Evolutionary conservation across 768 basidiomycete genomes (phyloP).

Genomic region (Boletellus sp.): DNA sequence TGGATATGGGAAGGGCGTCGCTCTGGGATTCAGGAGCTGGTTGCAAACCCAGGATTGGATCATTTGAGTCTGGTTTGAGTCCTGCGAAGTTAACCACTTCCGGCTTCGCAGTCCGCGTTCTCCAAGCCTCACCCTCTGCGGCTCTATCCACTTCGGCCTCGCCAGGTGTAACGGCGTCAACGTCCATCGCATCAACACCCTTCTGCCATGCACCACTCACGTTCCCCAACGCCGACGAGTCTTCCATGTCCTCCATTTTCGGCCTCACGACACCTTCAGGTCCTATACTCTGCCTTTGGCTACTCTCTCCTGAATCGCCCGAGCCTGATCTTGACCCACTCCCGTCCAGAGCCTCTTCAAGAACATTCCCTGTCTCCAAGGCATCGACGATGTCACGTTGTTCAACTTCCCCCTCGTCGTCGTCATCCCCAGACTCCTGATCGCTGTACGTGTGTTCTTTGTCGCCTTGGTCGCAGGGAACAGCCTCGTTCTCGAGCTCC

Average conservation of each 20-base stretch:
- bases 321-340: conserved; percentile 27
- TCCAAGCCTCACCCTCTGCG: conserved; percentile 1
- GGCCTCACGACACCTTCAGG: conserved; percentile 35
- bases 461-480: conserved; percentile 18
- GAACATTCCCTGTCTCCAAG: conserved; percentile 48
- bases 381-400: conserved; percentile 53
- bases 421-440: conserved; percentile 51
- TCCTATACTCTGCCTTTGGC: conserved; percentile 31
- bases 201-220: conserved; percentile 17
- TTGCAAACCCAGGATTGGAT: conserved; percentile 49
- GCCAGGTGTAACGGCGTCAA: conserved; percentile 21
- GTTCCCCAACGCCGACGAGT: conserved; percentile 40
- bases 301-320: conserved; percentile 33
- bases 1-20: conserved; percentile 5
- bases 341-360: conserved; percentile 58
- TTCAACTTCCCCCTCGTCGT: conserved; percentile 57
- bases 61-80: conserved; percentile 53
- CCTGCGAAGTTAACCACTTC: conserved; percentile 30
- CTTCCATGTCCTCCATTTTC: conserved; percentile 58
- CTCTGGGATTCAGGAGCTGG: conserved; percentile 38
- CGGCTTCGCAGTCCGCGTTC: conserved; percentile 24
- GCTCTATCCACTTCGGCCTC: conserved; percentile 29
- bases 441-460: conserved; percentile 25
- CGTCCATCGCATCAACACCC: conserved; percentile 32
- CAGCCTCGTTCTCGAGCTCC: conserved; percentile 28